Evolutionary conservation across 805 yeast genomes (phyloP), one percentile per base, ranked within the genome.

Genomic region (Kodamaea hsintzibuensis): DNA sequence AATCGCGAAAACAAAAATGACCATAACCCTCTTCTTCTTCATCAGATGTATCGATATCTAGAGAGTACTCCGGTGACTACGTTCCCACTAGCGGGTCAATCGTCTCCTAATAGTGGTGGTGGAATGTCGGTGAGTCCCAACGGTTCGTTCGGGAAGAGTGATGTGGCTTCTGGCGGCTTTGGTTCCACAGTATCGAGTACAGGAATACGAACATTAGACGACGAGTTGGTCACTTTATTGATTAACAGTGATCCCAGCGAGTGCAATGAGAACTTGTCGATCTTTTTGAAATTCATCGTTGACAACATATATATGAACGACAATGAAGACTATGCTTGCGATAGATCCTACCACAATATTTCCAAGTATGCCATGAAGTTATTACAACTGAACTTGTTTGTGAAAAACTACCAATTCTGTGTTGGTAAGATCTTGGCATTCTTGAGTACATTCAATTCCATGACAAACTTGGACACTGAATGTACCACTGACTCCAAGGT

Each of bases 211-310:
- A 27, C 25, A 16, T 27, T 52, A 12, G 55, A 54, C 16, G 55
- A 47, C n/a, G 50, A 54, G n/a, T 39, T 65, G 5, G 42, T 54
- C 10, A 60, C 65, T 12, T 53, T 65, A 13, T 60, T 75, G 10
- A 62, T 74, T 48, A 69, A 68, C 39, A 73, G 78, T 53, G 80
- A 76, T 52, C 60, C 77, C 8, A 55, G 56, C 4, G 80, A 69
- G 56, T 72, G 77, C 56, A 76, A 76, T 60, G 64, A 69, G 52
- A 74, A 73, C 60, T 60, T 76, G 14, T 71, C 76, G 1, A 54
- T 60, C 2, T 71, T 57, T 53, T 55, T 76, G 52, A 74, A 76
- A 60, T 47, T 62, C 25, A 66, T 72, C 2, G 63, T 70, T 6
- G 78, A 76, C 54, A 63, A 64, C 17, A 58, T 70, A 12, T 67